A percentile compares a stretch with the other conserved stretches of the same genome.
phyloP scores from a whole-genome alignment of 2,329 filamentous ascomycete species.

The Zarea fungicola region DNA sequence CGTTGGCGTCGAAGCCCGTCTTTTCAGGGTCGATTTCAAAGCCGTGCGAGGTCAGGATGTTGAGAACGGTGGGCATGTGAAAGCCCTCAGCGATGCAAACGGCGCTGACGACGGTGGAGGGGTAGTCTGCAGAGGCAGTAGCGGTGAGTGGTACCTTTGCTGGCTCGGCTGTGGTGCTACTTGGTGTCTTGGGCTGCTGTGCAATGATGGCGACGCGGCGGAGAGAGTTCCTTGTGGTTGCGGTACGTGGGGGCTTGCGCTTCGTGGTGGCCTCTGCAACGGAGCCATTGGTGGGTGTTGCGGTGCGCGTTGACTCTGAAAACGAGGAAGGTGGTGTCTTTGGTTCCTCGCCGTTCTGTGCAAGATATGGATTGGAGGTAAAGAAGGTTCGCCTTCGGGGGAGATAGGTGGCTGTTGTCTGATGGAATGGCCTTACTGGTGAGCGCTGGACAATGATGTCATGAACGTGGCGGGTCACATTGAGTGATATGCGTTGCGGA shows the following conservation, averaged over 20 bases:
- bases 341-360: conserved; percentile 32
- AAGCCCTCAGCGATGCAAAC: conserved; percentile 60
- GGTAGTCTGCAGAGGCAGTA: conserved; percentile 26
- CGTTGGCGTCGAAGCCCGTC: conserved; percentile 54
- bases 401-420: conserved; percentile 36
- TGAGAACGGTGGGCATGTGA: conserved; percentile 55
- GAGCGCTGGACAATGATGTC: conserved; percentile 18
- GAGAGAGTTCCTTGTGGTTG: conserved; percentile 64
- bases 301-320: conserved; percentile 28
- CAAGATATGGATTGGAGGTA: conserved; percentile 56
- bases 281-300: conserved; percentile 36
- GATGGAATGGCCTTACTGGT: conserved; percentile 38
- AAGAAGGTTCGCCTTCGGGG: conserved; percentile 59
- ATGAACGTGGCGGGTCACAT: conserved; percentile 26
- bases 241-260: conserved; percentile 41
- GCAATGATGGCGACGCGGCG: conserved; percentile 83
- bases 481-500: conserved; percentile 28
- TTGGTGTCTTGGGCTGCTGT: conserved; percentile 51
- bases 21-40: conserved; percentile 58
- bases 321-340: background rate
- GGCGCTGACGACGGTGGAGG: conserved; percentile 47
- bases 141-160: conserved; percentile 17
- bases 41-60: conserved; percentile 53
- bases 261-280: conserved; percentile 28
- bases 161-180: conserved; percentile 10